phyloP scores from a whole-genome alignment of 495 filamentous ascomycete species.

The Trichocladium uniseriatum region DNA sequence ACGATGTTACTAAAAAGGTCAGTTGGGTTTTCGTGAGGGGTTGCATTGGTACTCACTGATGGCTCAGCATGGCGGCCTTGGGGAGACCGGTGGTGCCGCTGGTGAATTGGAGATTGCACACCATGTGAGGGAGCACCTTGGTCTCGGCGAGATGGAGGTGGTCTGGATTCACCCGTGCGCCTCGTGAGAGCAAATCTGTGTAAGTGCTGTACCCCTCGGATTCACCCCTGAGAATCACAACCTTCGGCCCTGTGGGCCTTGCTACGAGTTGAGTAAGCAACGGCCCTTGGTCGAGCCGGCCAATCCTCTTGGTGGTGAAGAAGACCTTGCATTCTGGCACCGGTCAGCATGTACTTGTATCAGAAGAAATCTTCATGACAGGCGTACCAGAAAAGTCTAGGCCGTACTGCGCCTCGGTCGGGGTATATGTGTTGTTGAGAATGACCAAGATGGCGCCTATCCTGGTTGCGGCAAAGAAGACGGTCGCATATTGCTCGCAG shows the following conservation, averaged over 20 bases:
- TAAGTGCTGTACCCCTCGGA: slow-evolving; percentile 45
- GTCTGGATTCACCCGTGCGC: slow-evolving; percentile 30
- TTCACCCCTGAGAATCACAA: slow-evolving; percentile 48
- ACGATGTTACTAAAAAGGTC: slow-evolving; percentile 48
- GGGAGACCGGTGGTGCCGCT: slow-evolving; percentile 62
- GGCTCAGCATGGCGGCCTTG: slow-evolving; percentile 68
- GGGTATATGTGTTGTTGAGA: slow-evolving; percentile 63
- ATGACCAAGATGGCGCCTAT: slow-evolving; percentile 62
- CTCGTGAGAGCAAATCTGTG: slow-evolving; percentile 37
- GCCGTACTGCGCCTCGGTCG: slow-evolving; percentile 52
- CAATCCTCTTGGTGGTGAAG: slow-evolving; percentile 55
- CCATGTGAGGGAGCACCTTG: slow-evolving; percentile 48
- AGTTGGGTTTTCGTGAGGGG: background rate
- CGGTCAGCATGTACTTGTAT: slow-evolving; percentile 7
- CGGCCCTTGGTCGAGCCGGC: slow-evolving; percentile 44
- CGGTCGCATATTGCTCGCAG: slow-evolving; percentile 57
- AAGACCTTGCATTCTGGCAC: slow-evolving; percentile 47
- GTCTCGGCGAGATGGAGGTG: slow-evolving; percentile 28
- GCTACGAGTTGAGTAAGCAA: slow-evolving; percentile 43
- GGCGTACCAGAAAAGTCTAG: slow-evolving; percentile 52
- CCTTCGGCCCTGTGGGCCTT: slow-evolving; percentile 30
- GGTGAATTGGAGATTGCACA: slow-evolving; percentile 64
- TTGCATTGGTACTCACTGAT: slow-evolving; percentile 41
- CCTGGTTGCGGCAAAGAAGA: slow-evolving; percentile 58
- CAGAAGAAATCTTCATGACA: background rate